These are phyloP conservation scores for Inga laurina DNA, from an alignment of 306 rosid genomes.

Conservation along the genomic window DNA sequence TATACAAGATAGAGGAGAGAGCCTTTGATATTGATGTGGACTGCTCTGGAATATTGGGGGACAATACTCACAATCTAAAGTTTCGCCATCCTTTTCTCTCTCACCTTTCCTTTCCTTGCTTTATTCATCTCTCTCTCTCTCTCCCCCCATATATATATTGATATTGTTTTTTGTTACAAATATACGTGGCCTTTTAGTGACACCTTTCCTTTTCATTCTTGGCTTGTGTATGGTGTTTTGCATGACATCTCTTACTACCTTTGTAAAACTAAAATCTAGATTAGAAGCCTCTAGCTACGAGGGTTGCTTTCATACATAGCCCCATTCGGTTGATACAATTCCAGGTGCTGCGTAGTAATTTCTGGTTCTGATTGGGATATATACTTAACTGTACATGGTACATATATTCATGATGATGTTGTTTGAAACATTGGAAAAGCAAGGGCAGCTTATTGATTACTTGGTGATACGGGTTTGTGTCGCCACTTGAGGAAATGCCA, in stretches of 20 bases:
- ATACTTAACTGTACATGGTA: not conserved
- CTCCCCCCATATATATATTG: conserved; percentile 9
- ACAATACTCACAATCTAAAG: conserved; percentile 70
- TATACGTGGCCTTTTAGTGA: conserved; percentile 42
- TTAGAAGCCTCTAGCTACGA: conserved; percentile 8
- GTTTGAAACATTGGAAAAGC: conserved; percentile 1
- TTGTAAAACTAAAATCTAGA: not conserved
- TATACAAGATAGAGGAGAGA: conserved; percentile 42
- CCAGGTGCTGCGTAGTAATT: not conserved
- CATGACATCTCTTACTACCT: conserved; percentile 27
- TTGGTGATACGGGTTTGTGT: not conserved
- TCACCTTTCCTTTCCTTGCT: conserved; percentile 35
- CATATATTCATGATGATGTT: not conserved
- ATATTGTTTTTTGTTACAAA: conserved; percentile 46
- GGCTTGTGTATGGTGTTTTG: conserved; percentile 38
- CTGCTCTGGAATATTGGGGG: conserved; percentile 80
- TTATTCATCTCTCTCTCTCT: conserved; percentile 30
- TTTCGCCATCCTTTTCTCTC: conserved; percentile 47
- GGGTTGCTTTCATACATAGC: conserved; percentile 15
- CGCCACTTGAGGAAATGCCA: not conserved
- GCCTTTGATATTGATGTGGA: conserved; percentile 64
- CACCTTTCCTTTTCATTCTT: conserved; percentile 55
- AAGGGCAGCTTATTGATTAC: not conserved
- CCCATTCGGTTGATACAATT: conserved; percentile 5
- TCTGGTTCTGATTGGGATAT: conserved; percentile 11